Conservation (phyloP, 306 rosid genomes). For the Medicago arabica region DNA sequence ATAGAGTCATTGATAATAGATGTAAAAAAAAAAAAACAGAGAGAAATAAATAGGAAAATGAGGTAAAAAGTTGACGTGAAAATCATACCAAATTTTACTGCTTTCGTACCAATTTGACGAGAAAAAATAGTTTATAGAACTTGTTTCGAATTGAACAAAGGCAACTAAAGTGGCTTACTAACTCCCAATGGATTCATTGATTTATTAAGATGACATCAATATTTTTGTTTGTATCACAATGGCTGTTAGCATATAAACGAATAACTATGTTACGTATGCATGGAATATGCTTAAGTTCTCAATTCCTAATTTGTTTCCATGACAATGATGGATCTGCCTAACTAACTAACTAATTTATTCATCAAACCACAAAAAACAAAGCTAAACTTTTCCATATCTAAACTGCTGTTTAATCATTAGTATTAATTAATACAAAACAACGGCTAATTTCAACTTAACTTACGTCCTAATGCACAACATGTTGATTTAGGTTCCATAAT, state of each 20-base stretch:
- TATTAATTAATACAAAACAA: background rate
- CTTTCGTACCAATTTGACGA: too few relatives aligned
- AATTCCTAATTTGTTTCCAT: background rate
- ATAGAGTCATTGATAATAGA: too few relatives aligned
- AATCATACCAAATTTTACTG: too few relatives aligned
- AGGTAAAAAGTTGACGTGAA: too few relatives aligned
- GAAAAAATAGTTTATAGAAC: too few relatives aligned
- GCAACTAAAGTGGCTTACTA: background rate
- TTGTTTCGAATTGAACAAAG: background rate
- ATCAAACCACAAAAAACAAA: background rate
- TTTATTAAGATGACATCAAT: background rate
- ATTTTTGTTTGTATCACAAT: background rate
- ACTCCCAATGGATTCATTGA: background rate
- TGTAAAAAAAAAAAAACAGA: background rate
- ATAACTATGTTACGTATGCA: conserved; percentile 3
- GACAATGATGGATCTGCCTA: background rate
- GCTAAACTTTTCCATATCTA: background rate
- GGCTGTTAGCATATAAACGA: conserved; percentile 37
- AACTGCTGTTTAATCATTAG: background rate
- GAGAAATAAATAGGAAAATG: background rate
- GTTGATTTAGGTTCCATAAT: background rate
- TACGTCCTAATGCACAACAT: background rate
- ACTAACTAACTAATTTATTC: background rate
- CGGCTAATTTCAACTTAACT: conserved; percentile 7
- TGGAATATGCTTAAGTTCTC: conserved; percentile 41